Percentiles rank a stretch among this genome's conserved stretches.
phyloP scores from a whole-genome alignment of 2,329 filamentous ascomycete genomes.

The Aspergillus tanneri region DNA sequence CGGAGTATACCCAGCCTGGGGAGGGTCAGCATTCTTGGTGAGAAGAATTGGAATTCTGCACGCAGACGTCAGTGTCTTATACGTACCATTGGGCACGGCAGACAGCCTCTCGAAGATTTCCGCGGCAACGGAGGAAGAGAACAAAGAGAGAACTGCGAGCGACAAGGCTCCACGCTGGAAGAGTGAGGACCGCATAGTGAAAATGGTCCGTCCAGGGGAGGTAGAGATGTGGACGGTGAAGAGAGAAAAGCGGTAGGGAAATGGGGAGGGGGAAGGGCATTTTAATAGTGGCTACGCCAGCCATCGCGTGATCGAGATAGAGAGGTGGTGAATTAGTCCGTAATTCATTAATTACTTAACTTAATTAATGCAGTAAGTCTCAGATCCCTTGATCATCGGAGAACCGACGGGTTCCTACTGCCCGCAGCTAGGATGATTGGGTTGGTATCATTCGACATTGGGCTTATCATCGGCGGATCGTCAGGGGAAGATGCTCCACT shows the following conservation, averaged over 20 bases:
- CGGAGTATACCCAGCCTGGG: slow-evolving; percentile 35
- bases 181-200: slow-evolving; percentile 29
- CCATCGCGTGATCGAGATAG: slow-evolving; percentile 4
- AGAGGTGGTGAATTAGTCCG: neutral
- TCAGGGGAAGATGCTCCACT: slow-evolving; percentile 10
- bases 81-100: slow-evolving; percentile 38
- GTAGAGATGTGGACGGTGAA: neutral
- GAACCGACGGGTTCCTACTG: slow-evolving; percentile 6
- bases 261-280: neutral
- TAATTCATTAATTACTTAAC: neutral
- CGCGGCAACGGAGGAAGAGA: slow-evolving; percentile 29
- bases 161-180: slow-evolving; percentile 28
- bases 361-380: neutral
- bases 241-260: neutral
- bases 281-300: neutral
- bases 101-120: slow-evolving; percentile 39
- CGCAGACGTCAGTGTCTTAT: neutral
- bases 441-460: slow-evolving; percentile 3
- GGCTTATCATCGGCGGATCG: slow-evolving; percentile 6
- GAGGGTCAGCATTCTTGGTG: neutral
- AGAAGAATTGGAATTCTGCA: neutral
- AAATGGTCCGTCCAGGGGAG: neutral
- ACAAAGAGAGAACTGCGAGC: slow-evolving; percentile 30
- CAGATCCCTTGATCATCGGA: slow-evolving; percentile 3
- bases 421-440: slow-evolving; percentile 4